Base-by-base conservation (phyloP, 306 rosid genomes). In the Pyrus betulifolia region DNA sequence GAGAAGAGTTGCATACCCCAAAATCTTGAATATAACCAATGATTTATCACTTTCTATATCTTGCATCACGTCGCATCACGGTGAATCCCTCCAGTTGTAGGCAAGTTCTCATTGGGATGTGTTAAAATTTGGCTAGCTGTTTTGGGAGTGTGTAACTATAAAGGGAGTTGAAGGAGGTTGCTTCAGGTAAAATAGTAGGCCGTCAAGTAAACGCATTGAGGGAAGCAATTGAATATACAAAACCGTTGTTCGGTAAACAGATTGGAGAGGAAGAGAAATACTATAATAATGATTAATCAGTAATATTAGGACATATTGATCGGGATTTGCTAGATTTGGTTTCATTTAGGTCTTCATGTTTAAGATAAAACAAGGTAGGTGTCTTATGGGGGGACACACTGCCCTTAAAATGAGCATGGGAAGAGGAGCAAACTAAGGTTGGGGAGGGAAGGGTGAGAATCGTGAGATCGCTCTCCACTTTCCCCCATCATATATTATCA, bases 261-360 rank as follows among this genome's bases (percentile, higher is more conserved):
- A 52, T 35, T 69, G 77, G 63, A 25, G 71, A 69, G 6, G 74
- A 54, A 42, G 67, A 30, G 44, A 57, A 45, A n/a, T 11, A 8
- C 9, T 46, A 74, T 46, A 74, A 23, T 31, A 80, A 80, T 67
- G 71, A 67, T 21, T 44, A 74, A 61, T 61, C 30, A 61, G 78
- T 33, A 62, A 13, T 69, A 58, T 79, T 72, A 59, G 67, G 69
- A 75, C 84, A 75, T 25, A 63, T 57, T 74, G 38, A 70, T 81
- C 80, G 84, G 80, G 80, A 81, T 75, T 61, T 81, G 84, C 84
- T 81, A 63, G 76, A 75, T 75, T 27, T 75, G 75, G 75, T 75
- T 81, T 35, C 23, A 59, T 49, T 25, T 61, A 64, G 76, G 80
- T 52, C 38, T 74, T 74, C 58, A 57, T 65, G 70, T 76, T 70